phyloP scores from a whole-genome alignment of 257 asterid species.

The Scutellaria galericulata region DNA sequence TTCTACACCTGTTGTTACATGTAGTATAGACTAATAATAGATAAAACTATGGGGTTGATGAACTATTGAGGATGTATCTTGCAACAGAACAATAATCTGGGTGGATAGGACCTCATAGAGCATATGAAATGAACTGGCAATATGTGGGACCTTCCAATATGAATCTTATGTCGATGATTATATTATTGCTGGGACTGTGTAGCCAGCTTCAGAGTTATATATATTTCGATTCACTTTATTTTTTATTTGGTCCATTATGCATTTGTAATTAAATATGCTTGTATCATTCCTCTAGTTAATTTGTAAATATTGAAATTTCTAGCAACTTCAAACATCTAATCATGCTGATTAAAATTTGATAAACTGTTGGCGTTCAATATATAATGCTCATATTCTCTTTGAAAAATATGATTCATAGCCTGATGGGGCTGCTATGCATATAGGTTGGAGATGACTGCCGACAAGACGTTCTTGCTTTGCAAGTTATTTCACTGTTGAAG shows the following conservation, averaged over 20 bases:
- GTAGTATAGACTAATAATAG: neutral
- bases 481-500: conserved; percentile 95
- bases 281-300: neutral
- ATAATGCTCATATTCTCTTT: conserved; percentile 13
- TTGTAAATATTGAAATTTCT: neutral
- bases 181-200: conserved; percentile 4
- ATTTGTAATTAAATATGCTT: neutral
- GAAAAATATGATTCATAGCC: conserved; percentile 33
- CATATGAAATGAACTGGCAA: conserved; percentile 6
- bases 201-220: conserved; percentile 15
- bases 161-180: neutral
- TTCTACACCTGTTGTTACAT: neutral
- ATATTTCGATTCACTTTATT: conserved; percentile 19
- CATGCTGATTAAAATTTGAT: conserved; percentile 8
- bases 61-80: conserved; percentile 19
- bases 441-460: conserved; percentile 99
- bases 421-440: conserved; percentile 36
- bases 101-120: conserved; percentile 9
- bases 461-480: conserved; percentile 97
- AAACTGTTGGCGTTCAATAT: conserved; percentile 6
- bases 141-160: neutral
- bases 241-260: neutral
- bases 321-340: neutral
- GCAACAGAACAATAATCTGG: neutral
- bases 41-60: conserved; percentile 13